Evolutionary conservation across 2,329 filamentous ascomycete genomes (phyloP), one percentile per base, ranked within the genome.

Genomic region (Ilyonectria sp.): DNA sequence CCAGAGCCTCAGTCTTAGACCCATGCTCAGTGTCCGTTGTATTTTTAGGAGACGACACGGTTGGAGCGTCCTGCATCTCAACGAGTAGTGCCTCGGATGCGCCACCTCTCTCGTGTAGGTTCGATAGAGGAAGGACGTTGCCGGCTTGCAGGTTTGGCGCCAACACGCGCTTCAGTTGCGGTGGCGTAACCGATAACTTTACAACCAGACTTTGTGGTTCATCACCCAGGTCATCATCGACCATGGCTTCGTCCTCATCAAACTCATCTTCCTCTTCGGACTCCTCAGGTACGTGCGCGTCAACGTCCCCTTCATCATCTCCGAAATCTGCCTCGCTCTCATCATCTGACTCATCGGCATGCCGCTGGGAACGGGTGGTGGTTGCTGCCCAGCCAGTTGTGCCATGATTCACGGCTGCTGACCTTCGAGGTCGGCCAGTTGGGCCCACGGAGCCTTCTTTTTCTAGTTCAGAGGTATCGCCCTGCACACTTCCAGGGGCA

Each of bases 311-410:
- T 64, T 92, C 92, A 65, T 94, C 93, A 62, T 92, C 93, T 11
- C 91, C 93, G 57, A 92, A 91, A 50, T 94, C 91, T 77, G 90
- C 93, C 71, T 93, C 92, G 67, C 90, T 91, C 60, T 91, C 91
- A 7, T 93, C 92, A 15, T 93, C 89, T 21, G 84, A 84, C 33
- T 84, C 90, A 75, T 67, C 89, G 87, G 74, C 76, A 58, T 78
- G 78, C 37, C 69, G 74, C 35, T 74, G 73, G 21, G 89, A 84
- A 40, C 69, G 59, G 19, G 69, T 72, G 31, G 58, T 74, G n/a
- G 69, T 63, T 17, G 70, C 75, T 19, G 68, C 56, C 85, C 84
- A 87, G 17, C 86, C 86, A 63, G 87, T 89, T n/a, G 80, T 82
- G 59, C 83, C 80, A 59, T 86, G 83, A 54, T 86, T 81, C 6